Conservation (phyloP, 2,329 filamentous ascomycete genomes). For the Parasarocladium wereldwijsianum region DNA sequence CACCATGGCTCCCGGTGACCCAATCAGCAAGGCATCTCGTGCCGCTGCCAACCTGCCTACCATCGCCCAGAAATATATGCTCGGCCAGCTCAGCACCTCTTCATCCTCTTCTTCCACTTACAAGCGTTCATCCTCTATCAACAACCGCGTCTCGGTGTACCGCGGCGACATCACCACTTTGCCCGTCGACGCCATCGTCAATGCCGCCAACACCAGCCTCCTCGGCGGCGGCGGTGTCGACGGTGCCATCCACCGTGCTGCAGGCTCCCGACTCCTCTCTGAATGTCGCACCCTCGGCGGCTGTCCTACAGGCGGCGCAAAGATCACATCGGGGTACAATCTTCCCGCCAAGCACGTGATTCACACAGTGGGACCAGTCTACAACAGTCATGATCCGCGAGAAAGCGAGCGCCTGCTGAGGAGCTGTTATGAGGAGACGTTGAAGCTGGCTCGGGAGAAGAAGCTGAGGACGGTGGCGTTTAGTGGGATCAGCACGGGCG, state of each 20-base stretch:
- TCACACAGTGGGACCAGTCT: constrained; percentile 81
- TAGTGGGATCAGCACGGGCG: constrained; percentile 69
- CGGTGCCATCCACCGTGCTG: constrained; percentile 72
- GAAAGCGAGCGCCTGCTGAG: constrained; percentile 32
- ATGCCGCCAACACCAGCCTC: constrained; percentile 71
- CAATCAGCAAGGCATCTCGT: too few species aligned
- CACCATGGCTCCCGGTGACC: neutral
- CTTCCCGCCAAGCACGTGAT: constrained; percentile 71
- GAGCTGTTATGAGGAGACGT: constrained; percentile 53
- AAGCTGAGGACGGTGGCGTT: constrained; percentile 65
- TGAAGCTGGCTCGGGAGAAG: constrained; percentile 57
- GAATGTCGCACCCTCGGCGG: constrained; percentile 63
- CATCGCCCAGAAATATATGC: constrained; percentile 12
- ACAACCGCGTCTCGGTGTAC: constrained; percentile 56
- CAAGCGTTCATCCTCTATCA: constrained; percentile 43
- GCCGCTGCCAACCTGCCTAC: too few species aligned
- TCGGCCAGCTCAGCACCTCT: constrained; percentile 14
- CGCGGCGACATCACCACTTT: constrained; percentile 73
- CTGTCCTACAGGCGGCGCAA: constrained; percentile 64
- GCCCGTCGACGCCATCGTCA: constrained; percentile 71
- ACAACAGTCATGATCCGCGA: constrained; percentile 21
- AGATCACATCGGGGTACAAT: constrained; percentile 65
- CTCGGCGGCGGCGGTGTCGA: constrained; percentile 85
- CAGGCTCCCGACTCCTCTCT: constrained; percentile 49
- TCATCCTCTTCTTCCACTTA: constrained; percentile 13